Conservation (phyloP, 768 basidiomycete species). For the Phylloporus sp. region DNA sequence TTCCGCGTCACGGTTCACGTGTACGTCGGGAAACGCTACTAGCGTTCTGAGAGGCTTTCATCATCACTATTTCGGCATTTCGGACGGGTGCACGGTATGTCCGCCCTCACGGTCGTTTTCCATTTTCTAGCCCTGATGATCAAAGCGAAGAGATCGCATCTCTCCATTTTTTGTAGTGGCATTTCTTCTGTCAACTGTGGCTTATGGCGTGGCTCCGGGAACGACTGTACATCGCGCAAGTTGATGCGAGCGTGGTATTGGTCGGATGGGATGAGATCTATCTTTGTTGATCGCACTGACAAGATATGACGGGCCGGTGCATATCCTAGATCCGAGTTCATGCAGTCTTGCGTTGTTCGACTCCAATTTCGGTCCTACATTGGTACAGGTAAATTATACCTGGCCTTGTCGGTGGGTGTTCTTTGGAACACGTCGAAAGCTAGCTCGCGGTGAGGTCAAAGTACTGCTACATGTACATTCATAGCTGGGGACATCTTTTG, state of each 20-base stretch:
- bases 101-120: no score
- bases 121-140: no score
- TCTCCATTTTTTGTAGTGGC: no score
- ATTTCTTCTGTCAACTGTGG: not conserved
- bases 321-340: not conserved
- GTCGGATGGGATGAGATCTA: not conserved
- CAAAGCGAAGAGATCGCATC: no score
- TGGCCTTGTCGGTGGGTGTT: not conserved
- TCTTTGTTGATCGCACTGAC: not conserved
- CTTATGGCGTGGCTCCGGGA: not conserved
- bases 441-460: not conserved
- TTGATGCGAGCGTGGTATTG: not conserved
- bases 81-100: no score
- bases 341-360: not conserved
- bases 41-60: no score
- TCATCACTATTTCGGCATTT: no score
- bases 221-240: not conserved
- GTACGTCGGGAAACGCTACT: no score
- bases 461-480: not conserved
- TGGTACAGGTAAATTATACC: not conserved
- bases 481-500: not conserved
- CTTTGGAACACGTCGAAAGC: not conserved
- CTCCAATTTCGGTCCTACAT: not conserved
- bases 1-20: no score
- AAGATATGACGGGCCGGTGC: not conserved